Evolutionary conservation across 768 basidiomycete species (phyloP), one percentile per base, ranked within the genome.

Genomic region (Lentinula guzmanii): DNA sequence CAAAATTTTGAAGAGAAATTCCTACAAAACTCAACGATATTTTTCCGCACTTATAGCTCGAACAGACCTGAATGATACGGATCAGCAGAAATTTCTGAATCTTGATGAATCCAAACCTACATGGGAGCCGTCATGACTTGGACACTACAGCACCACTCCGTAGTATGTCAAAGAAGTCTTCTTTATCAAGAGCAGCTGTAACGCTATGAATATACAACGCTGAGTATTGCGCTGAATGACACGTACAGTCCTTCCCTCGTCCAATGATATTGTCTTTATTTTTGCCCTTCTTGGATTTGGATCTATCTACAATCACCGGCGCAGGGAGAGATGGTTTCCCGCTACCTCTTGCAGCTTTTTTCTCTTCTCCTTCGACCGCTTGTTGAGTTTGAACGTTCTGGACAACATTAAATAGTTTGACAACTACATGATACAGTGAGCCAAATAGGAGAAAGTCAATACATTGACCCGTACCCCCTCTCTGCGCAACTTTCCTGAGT

Each of bases 341-440:
- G 21, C 83, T 80, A 4, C 91, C 91, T 66, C 87, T 79, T 34
- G 79, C 70, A 10, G 80, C 75, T 73, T 89, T 90, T 60, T 79
- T 69, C 61, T 84, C 81, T 68, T 86, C 85, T 24, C 78, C 80
- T 10, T 80, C 80, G 5, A 71, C 78, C 9, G 79, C 70, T 1
- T 82, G 76, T 11, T 79, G 81, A 31, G 79, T 75, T 67, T 94
- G 92, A 18, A 90, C 87, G 64, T 91, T 89, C 64, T 93, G 92
- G 53, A 94, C 90, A 4, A 82, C 85, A 66, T 94, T 94, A 76
- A 94, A 94, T 15, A 94, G 76, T 68, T 89, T 86, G n/a, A 94
- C 91, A 51, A 94, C 92, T 83, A 41, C 18, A 13, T 8, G 21
- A 42, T 28, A 43, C 10, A 10, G 15, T 43, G 41, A 42, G 18